Evolutionary conservation across 2,329 filamentous ascomycete species (phyloP), one percentile per base, ranked within the genome.

Genomic region (Trichoderma citrinoviride): DNA sequence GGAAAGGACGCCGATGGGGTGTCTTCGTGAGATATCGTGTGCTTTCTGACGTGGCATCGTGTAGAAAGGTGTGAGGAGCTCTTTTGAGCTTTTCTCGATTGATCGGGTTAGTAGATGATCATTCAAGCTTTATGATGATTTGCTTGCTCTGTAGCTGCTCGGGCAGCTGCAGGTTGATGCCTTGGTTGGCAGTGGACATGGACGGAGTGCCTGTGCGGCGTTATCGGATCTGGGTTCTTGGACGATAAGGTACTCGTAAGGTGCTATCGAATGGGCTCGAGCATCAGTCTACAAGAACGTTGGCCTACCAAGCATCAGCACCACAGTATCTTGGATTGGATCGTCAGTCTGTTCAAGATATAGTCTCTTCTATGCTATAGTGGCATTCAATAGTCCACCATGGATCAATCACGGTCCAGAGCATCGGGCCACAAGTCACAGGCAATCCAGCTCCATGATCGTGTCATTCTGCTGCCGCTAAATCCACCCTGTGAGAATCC

Each of bases 401-500:
- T 37, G 33, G 14, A 37, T 37, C 33, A 37, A 12, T 37, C 10
- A 33, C 29, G 29, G 29, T 12, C 33, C 33, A 37, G 33, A 37
- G 33, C 33, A 37, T 14, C 33, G 33, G 19, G 44, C 56, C 43
- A 25, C 10, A 17, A 55, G 23, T n/a, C n/a, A n/a, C 21, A 49
- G 21, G 21, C 19, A 41, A n/a, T n/a, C 19, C 53, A 55, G 37
- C 37, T 43, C 37, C 25, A n/a, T 33, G n/a, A 50, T 61, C 57
- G 37, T 61, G 57, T 61, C 57, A 61, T 61, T 61, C 57, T n/a
- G 15, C 46, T 46, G 37, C 25, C 47, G 27, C 50, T 54, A 46
- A 37, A 37, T 37, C 49, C 60, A 15, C 47, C 50, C 23, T 21
- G 47, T 46, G 55, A 47, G 54, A 37, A 52, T 52, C 46, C 54